Percentiles rank a stretch among this genome's conserved stretches.
Evolutionary conservation across 495 filamentous ascomycete genomes (phyloP).

Genomic region (Venustampulla echinocandica): DNA sequence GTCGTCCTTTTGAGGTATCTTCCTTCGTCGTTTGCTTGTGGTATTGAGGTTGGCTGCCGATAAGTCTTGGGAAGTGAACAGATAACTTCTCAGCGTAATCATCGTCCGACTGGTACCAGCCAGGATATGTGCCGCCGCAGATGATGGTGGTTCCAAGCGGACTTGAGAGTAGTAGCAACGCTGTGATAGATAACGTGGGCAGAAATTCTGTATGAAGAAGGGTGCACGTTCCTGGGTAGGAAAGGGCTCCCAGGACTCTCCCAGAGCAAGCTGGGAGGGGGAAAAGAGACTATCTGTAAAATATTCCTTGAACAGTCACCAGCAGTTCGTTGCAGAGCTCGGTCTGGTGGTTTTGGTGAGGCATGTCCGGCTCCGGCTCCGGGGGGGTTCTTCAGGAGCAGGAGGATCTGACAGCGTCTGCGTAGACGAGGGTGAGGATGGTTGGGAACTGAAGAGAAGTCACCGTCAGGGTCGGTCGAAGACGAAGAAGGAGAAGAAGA

Average conservation of each 20-base stretch:
- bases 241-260: conserved; percentile 1
- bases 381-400: too few species aligned
- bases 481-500: too few species aligned
- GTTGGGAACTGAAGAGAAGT: too few species aligned
- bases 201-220: not conserved
- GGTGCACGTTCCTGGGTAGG: not conserved
- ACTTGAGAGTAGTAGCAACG: too few species aligned
- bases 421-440: too few species aligned
- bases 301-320: conserved; percentile 10
- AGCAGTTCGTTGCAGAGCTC: conserved; percentile 25
- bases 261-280: not conserved
- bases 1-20: conserved; percentile 3
- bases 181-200: too few species aligned
- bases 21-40: conserved; percentile 2
- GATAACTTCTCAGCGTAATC: conserved; percentile 12
- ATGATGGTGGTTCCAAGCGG: too few species aligned
- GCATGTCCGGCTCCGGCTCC: conserved; percentile 27
- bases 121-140: too few species aligned
- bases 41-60: conserved; percentile 6
- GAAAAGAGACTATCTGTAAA: conserved; percentile 14
- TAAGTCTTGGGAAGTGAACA: conserved; percentile 12
- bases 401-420: too few species aligned
- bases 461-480: too few species aligned
- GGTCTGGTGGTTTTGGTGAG: conserved; percentile 22
- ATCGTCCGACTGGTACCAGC: too few species aligned